Base-by-base conservation (phyloP, 108 stramenopile genomes). In the Fragilaria radians region DNA sequence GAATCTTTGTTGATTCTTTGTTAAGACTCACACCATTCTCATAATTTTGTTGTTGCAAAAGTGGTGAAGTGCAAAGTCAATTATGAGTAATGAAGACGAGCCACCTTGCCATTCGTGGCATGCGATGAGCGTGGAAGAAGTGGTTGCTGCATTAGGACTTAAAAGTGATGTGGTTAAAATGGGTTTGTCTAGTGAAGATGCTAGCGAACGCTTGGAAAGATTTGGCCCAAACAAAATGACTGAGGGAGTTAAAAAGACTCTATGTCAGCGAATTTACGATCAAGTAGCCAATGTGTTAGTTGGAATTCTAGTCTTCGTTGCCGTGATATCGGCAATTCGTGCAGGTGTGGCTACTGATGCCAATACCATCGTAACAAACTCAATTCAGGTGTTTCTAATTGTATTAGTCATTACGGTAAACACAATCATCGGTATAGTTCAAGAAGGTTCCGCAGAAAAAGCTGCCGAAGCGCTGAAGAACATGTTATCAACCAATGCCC, bases 281-380 rank as follows among this genome's bases (percentile, higher is more conserved):
- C 88, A 89, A 51, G 80, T 89, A 51, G 72, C 67, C 67, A 89
- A 89, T 56, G 81, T 89, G 2, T 75, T 89, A 31, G 88, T 89
- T 5, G 73, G 78, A 45, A 85, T 89, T 46, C 80, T 89, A 33
- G 68, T 86, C 19, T 65, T 77, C 30, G 88, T 89, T 22, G 85
- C 85, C 32, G 65, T 83, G 7, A 77, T 89, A 19, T 84, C 85
- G n/a, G 54, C 71, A 25, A 52, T 82, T 53, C 70, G 72, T 36
- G 84, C 71, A 23, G 62, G 77, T 34, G 66, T 67, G 14, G 62
- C 75, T 31, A 54, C 67, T 9, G 61, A 46, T 21, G 26, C 57
- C 5, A 51, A 73, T 51, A 34, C 58, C 34, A 46, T 48, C 33
- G 57, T 83, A 32, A 84, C 82, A 29, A 77, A 82, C 70, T 77